Evolutionary conservation across 116 monocot species (phyloP), one percentile per base, ranked within the genome.

Genomic region (Trichopus zeylanicus): DNA sequence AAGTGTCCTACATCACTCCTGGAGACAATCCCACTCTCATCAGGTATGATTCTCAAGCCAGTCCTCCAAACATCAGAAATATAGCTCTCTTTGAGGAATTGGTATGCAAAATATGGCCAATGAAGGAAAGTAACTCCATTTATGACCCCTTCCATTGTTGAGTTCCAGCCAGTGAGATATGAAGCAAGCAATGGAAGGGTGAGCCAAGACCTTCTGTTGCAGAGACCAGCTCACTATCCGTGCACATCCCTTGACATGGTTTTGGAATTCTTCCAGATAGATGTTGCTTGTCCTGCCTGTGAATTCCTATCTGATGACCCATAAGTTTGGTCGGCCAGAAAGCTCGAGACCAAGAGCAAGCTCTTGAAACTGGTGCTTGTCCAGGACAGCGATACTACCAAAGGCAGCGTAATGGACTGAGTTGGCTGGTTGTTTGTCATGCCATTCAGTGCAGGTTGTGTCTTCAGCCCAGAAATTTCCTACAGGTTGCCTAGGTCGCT

Each of bases 161-260:
- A n/a, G n/a, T n/a, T n/a, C n/a, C n/a, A n/a, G n/a, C n/a, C 71
- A 70, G 51, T 80, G 80, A 4, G 67, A 48, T n/a, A 70, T 9
- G 26, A 80, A 80, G 21, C 71, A 70, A 3, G 70, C 75, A 6
- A 75, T 26, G 3, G 80, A 48, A 28, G 67, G 70, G 47, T 80
- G 80, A n/a, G 68, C 66, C 30, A 74, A 26, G 22, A 80, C 75
- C 70, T 60, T 52, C 48, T 67, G 63, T 26, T 80, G 80, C 0
- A 71, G 80, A 0, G 67, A 49, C 80, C 80, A 75, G 1, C 3
- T 51, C 5, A 77, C 76, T 16, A 82, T 33, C 55, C 26, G 4
- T 33, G 32, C 4, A 5, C 32, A 5, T 33, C 7, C 32, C n/a
- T n/a, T n/a, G n/a, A 33, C 6, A 33, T 5, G 32, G 6, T 7